Base-by-base conservation (phyloP, 164 flowering plant genomes). In the Vitis cinerea region DNA sequence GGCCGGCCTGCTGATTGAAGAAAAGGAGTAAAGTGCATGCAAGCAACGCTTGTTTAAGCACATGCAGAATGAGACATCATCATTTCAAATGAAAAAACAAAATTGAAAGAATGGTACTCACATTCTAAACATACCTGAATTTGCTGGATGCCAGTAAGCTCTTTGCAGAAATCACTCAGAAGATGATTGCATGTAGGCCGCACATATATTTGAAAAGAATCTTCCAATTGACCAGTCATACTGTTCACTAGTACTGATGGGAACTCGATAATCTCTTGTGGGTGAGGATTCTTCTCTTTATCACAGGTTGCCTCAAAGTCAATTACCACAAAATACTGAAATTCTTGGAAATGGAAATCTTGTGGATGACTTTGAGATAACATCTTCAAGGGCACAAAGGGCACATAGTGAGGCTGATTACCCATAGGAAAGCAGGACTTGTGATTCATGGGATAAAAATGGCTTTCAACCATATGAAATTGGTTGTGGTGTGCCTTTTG, bases 241-340 rank as follows among this genome's bases (percentile, higher is more conserved):
- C 97, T 86, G 71, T 80, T 91, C 69, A 94, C 98, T 44, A 94
- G 71, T 7, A 92, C 99, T 67, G 99, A 89, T 66, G 99, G 99
- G 67, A 94, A 94, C 84, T 94, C 97, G 66, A 94, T 94, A 48
- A 94, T 94, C 81, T 94, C 99, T 71, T 94, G 97, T 9, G 99
- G 97, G 69, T 89, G 83, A 66, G 94, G 97, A 74, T 77, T 85
- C 70, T 66, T 87, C 66, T 84, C 95, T 74, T 84, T 91, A 77
- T 94, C 97, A 69, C 99, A 94, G 15, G 99, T 94, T 63, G 99
- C 99, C 83, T 94, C 98, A 82, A 94, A 92, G 76, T 94, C 99
- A 71, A 94, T 91, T 65, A 94, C 99, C 71, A 94, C 97, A 80
- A 94, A 94, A 74, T 92, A 92, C 49, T 91, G 94, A 72, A 94